Evolutionary conservation across 2,329 filamentous ascomycete genomes (phyloP), one percentile per base, ranked within the genome.

Genomic region (Sclerotinia spermophila): DNA sequence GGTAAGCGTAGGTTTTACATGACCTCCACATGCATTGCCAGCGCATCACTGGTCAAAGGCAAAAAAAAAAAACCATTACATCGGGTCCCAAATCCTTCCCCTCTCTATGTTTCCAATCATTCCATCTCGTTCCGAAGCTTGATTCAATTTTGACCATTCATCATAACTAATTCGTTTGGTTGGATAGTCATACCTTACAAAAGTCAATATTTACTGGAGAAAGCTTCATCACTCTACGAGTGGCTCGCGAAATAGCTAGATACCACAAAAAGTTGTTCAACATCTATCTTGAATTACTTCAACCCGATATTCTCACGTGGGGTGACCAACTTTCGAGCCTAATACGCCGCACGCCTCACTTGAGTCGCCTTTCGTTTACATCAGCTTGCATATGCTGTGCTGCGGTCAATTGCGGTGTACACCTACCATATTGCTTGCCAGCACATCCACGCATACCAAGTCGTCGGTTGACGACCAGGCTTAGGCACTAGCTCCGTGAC

Each of bases 371-470:
- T 44, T 76, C 76, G 73, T 70, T 81, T 77, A 83, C 83, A 84
- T 84, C 84, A 83, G 83, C 84, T 82, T 85, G 86, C 86, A 88
- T 86, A 85, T 86, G 84, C 83, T 82, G 84, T 83, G 82, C 83
- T 83, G 82, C 82, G 81, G 82, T 83, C 82, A 82, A 83, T 82
- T 83, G 82, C 83, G 82, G 82, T 82, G 82, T 83, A 81, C 82
- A 83, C 82, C 81, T 83, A 68, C 66, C 66, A 59, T 59, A 82
- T 83, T 81, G 78, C 81, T 77, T 88, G 86, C 86, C 86, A 89
- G 84, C 87, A 84, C 87, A 88, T 86, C 83, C 81, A 82, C 85
- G 81, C 84, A 85, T 84, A 83, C 82, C 84, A 82, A 85, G 64
- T 60, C 66, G 53, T 60, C 51, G 53, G 85, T 86, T 84, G 82